Evolutionary conservation across 2,329 filamentous ascomycete species (phyloP), one percentile per base, ranked within the genome.

Genomic region (Leptosphaerulina australis): DNA sequence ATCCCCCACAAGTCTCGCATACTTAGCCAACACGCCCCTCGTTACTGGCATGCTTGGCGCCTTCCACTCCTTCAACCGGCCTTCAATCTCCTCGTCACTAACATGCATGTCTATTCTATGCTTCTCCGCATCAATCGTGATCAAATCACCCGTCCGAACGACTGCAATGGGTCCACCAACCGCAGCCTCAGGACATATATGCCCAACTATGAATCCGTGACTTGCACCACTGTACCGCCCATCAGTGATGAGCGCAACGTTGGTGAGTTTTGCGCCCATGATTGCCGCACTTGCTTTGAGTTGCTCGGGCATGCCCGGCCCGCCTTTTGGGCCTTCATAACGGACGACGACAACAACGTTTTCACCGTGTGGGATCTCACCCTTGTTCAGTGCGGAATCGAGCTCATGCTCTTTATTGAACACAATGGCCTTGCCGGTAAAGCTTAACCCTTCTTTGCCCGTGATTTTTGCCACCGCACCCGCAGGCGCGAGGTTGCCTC

Each of bases 381-480:
- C 87, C 15, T 77, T 77, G 18, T 85, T 86, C 10, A 97, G 80
- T 0, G 92, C 91, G 0, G 80, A 75, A 70, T 95, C 86, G 34
- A 97, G 84, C 60, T 87, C 81, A 60, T 85, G 80, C 74, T 97
- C 93, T 67, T 94, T 93, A 74, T 97, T 80, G 72, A 94, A 97
- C 35, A 95, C 90, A 15, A 86, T 82, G 0, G 91, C 93, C 58
- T 84, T 85, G 38, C 93, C 93, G 0, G 81, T 87, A 74, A 97
- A 97, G 10, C 76, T 79, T 5, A 91, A 81, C 2, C 93, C 93
- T 73, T 97, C 93, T 72, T 97, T 97, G 26, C 93, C 93, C 0
- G 93, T 97, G 73, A 97, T 97, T 75, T 97, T 97, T 53, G 91
- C 92, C 1, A 97, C 92, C 1, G 92, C 89, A 25, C 93, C 93